phyloP scores from a whole-genome alignment of 371 early-diverging fungal genomes.

The Mucor piriformis region DNA sequence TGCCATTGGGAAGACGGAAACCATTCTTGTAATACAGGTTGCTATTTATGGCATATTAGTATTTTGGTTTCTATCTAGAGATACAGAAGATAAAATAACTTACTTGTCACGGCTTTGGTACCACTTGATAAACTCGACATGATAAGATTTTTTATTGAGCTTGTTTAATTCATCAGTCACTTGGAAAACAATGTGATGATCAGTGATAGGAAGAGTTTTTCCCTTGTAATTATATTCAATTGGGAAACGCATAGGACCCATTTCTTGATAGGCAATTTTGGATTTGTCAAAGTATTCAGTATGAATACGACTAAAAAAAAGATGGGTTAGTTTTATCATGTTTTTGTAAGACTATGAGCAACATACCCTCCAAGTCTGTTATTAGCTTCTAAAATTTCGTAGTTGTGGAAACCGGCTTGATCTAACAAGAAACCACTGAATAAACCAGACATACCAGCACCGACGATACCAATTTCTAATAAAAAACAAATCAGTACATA shows the following conservation, averaged over 20 bases:
- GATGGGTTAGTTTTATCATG: background rate
- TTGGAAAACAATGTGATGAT: constrained; percentile 34
- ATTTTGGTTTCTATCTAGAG: background rate
- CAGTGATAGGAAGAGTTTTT: constrained; percentile 34
- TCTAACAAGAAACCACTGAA: constrained; percentile 34
- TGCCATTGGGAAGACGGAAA: constrained; percentile 32
- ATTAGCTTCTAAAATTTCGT: constrained; percentile 37
- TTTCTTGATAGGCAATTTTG: constrained; percentile 30
- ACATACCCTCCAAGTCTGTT: constrained; percentile 35
- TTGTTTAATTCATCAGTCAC: constrained; percentile 31
- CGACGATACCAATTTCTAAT: constrained; percentile 39
- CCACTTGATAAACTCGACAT: constrained; percentile 40
- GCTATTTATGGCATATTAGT: background rate
- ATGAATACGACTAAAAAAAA: constrained; percentile 29
- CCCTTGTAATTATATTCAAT: constrained; percentile 16
- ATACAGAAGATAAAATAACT: background rate
- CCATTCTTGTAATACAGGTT: constrained; percentile 30
- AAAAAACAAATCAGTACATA: background rate
- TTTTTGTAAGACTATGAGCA: background rate
- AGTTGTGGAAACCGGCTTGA: constrained; percentile 37
- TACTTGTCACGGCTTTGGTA: constrained; percentile 32
- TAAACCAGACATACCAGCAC: constrained; percentile 42
- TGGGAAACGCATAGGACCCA: constrained; percentile 42
- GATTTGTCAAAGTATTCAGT: constrained; percentile 34
- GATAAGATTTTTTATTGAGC: constrained; percentile 22